phyloP scores from a whole-genome alignment of 2,329 filamentous ascomycete genomes.

The Knoxdaviesia capensis region DNA sequence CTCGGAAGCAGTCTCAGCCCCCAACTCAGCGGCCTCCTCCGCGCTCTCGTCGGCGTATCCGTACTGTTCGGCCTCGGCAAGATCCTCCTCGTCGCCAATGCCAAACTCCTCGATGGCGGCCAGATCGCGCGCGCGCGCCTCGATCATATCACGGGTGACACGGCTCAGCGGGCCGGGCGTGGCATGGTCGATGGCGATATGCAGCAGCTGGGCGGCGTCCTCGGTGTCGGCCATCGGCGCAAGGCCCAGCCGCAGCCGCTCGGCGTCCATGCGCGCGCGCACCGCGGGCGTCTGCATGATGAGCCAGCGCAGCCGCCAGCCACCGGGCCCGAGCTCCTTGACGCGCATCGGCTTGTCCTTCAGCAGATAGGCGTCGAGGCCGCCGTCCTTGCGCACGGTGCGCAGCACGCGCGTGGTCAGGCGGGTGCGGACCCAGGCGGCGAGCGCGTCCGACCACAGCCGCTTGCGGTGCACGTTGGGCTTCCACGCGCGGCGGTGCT shows the following conservation, averaged over 20 bases:
- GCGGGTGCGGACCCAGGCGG: constrained; percentile 42
- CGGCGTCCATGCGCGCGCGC: constrained; percentile 40
- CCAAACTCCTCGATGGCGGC: constrained; percentile 21
- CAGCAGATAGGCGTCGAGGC: constrained; percentile 79
- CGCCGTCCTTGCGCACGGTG: constrained; percentile 60
- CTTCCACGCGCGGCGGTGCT: constrained; percentile 53
- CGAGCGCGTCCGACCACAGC: constrained; percentile 43
- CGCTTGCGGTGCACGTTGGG: constrained; percentile 54
- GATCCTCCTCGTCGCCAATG: constrained; percentile 19
- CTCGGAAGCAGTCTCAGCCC: constrained; percentile 2
- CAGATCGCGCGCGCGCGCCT: constrained; percentile 18
- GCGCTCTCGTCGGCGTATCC: too few relatives aligned
- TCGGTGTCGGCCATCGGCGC: constrained; percentile 11
- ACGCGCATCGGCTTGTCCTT: constrained; percentile 60
- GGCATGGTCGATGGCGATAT: constrained; percentile 20
- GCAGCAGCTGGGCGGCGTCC: constrained; percentile 17
- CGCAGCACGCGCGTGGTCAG: constrained; percentile 50
- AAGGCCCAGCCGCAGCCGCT: constrained; percentile 48
- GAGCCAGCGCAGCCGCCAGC: constrained; percentile 79
- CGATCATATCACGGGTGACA: constrained; percentile 16
- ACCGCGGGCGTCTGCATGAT: constrained; percentile 60
- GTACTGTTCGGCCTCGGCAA: constrained; percentile 15
- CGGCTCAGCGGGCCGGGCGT: constrained; percentile 18
- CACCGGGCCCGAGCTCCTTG: constrained; percentile 70
- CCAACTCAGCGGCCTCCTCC: constrained; percentile 13